phyloP scores from a whole-genome alignment of 371 early-diverging fungal species.

The Saksenaea oblongispora region DNA sequence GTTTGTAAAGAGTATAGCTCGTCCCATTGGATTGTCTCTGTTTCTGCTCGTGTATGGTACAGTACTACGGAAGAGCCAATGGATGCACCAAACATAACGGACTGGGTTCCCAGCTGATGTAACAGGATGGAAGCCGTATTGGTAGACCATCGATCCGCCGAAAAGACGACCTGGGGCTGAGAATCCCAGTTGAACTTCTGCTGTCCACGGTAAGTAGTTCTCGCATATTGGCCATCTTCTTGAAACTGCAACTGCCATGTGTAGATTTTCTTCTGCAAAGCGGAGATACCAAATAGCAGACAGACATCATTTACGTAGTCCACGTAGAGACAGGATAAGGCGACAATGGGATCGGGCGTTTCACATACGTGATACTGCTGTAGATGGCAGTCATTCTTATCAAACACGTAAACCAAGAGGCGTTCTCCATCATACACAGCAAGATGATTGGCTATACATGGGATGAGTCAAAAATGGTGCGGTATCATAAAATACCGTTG shows the following conservation, averaged over 20 bases:
- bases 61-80: slow-evolving; percentile 8
- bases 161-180: background rate
- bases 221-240: background rate
- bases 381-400: slow-evolving; percentile 27
- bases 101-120: background rate
- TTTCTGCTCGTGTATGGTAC: slow-evolving; percentile 4
- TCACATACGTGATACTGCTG: slow-evolving; percentile 30
- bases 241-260: slow-evolving; percentile 28
- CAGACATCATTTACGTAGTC: slow-evolving; percentile 22
- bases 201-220: slow-evolving; percentile 4
- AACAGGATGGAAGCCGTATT: slow-evolving; percentile 14
- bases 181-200: slow-evolving; percentile 10
- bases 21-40: slow-evolving; percentile 21
- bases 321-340: slow-evolving; percentile 33
- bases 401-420: slow-evolving; percentile 28
- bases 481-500: slow-evolving; percentile 23
- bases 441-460: slow-evolving; percentile 29
- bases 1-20: slow-evolving; percentile 25
- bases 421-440: slow-evolving; percentile 41
- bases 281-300: slow-evolving; percentile 30
- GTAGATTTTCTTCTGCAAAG: slow-evolving; percentile 7
- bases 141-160: slow-evolving; percentile 2
- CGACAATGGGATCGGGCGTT: slow-evolving; percentile 10
- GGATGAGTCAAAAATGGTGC: background rate
- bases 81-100: slow-evolving; percentile 1